A percentile compares a stretch with the other conserved stretches of the same genome.
phyloP scores from a whole-genome alignment of 192 early-diverging fungal genomes.

The Coemansia aciculifera region DNA sequence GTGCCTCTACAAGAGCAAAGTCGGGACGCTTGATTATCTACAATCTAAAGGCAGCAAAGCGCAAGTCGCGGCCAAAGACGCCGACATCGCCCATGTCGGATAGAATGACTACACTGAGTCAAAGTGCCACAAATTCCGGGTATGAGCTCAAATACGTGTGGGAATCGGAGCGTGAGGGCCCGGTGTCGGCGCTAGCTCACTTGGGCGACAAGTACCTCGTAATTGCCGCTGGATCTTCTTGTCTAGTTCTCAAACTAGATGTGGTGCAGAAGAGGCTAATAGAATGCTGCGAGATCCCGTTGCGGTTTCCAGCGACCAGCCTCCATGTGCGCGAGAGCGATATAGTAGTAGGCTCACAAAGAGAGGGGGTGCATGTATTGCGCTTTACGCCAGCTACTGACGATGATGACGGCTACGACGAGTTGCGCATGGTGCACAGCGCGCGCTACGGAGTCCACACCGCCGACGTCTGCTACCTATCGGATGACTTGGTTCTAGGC shows the following conservation, averaged over 20 bases:
- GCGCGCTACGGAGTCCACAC: constrained; percentile 36
- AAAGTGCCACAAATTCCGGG: background rate
- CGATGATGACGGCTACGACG: constrained; percentile 11
- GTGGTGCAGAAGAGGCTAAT: constrained; percentile 31
- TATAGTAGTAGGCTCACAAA: constrained; percentile 35
- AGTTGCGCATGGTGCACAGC: constrained; percentile 21
- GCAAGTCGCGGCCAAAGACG: constrained; percentile 13
- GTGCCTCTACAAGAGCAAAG: constrained; percentile 1
- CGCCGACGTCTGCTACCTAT: constrained; percentile 34
- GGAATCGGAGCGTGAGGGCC: constrained; percentile 34
- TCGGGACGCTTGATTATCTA: constrained; percentile 41
- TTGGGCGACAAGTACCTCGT: constrained; percentile 44
- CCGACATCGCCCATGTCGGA: background rate
- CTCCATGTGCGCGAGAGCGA: constrained; percentile 26
- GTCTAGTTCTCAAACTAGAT: constrained; percentile 40
- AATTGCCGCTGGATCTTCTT: constrained; percentile 19
- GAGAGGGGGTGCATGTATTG: constrained; percentile 36
- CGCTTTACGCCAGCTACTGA: constrained; percentile 17
- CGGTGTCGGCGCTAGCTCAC: constrained; percentile 34
- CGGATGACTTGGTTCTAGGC: constrained; percentile 23
- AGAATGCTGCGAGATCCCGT: constrained; percentile 43
- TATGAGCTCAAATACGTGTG: constrained; percentile 48
- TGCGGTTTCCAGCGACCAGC: constrained; percentile 36
- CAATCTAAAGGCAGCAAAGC: constrained; percentile 29
- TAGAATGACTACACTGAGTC: background rate